These are phyloP conservation scores for Podospora australis DNA, from an alignment of 495 filamentous ascomycete genomes.

Conservation along the genomic window DNA sequence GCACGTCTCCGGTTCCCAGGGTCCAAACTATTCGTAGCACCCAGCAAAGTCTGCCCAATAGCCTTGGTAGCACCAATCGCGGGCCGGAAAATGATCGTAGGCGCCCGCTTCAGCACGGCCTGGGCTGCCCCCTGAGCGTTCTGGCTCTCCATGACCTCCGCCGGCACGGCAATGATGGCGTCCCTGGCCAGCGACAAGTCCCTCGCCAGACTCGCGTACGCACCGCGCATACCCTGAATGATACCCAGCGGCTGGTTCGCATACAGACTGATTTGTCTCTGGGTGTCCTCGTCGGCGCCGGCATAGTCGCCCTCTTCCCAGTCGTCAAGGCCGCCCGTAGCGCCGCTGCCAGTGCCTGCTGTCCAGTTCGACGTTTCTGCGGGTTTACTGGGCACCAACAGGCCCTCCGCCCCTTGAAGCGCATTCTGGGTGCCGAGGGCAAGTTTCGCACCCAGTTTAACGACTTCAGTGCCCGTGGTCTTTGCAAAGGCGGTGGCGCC, in stretches of 20 bases:
- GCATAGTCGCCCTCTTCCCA: conserved; percentile 54
- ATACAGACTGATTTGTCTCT: conserved; percentile 76
- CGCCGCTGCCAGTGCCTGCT: conserved; percentile 13
- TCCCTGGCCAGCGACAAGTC: conserved; percentile 80
- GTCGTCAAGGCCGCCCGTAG: conserved; percentile 15
- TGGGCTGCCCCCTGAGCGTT: conserved; percentile 75
- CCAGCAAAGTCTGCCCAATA: conserved; percentile 80
- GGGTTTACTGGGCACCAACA: conserved; percentile 53
- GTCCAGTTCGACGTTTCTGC: conserved; percentile 21
- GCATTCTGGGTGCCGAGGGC: conserved; percentile 91
- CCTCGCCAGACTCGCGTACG: conserved; percentile 71
- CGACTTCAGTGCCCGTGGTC: conserved; percentile 84
- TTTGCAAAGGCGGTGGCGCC: conserved; percentile 83
- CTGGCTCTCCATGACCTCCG: conserved; percentile 79
- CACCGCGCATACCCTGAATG: conserved; percentile 75
- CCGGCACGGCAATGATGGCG: conserved; percentile 91
- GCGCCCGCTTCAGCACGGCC: conserved; percentile 74
- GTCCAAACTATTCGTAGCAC: conserved; percentile 90
- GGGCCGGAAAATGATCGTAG: conserved; percentile 84
- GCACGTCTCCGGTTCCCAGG: conserved; percentile 72
- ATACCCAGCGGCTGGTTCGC: conserved; percentile 89
- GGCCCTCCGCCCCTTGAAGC: conserved; percentile 78
- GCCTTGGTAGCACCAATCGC: conserved; percentile 87
- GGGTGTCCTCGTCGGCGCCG: conserved; percentile 49
- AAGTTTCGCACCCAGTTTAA: conserved; percentile 89